Evolutionary conservation across 2,329 filamentous ascomycete species (phyloP), one percentile per base, ranked within the genome.

Genomic region (Sphaerulina vaccinii): DNA sequence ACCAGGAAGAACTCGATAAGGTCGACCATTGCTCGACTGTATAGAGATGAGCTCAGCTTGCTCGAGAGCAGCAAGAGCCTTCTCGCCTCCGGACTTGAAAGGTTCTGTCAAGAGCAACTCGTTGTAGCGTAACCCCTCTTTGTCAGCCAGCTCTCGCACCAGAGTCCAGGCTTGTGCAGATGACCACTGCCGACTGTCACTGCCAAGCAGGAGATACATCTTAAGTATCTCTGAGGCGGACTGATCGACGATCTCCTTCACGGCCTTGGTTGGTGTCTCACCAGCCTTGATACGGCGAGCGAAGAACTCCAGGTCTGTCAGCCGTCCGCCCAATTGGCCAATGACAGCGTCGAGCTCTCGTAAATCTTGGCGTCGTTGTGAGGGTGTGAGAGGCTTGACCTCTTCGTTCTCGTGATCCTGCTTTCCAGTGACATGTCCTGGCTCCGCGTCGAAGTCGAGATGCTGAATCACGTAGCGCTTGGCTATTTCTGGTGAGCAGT

Each of bases 291-390:
- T 87, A 15, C 93, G 82, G 29, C 92, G 84, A n/a, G 91, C 87
- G 37, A 99, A 82, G 65, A 93, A 95, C 67, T 97, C 92, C 16
- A 99, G 84, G 65, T 99, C 93, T 0, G 90, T 96, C n/a, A 99
- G 79, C 3, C 93, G 88, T 1, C 93, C 93, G 18, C 93, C 93
- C 1, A 99, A 79, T 0, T 85, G 80, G 22, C 84, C 80, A 58
- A 97, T 95, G 61, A 88, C 91, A 22, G 79, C 79, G 63, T 96
- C 90, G 1, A 99, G 79, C 56, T 91, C 88, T 1, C 71, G 69
- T 5, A 93, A 75, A 56, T 90, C 79, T 39, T 71, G 68, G 24
- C 77, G 74, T 49, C 70, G 66, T 58, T 80, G 70, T 16, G 74
- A 74, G 3, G 75, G 72, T 0, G 73, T 68, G n/a, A 73, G 66